Base-by-base conservation (phyloP, 2,329 filamentous ascomycete genomes). In the Phyllosticta capitalensis region DNA sequence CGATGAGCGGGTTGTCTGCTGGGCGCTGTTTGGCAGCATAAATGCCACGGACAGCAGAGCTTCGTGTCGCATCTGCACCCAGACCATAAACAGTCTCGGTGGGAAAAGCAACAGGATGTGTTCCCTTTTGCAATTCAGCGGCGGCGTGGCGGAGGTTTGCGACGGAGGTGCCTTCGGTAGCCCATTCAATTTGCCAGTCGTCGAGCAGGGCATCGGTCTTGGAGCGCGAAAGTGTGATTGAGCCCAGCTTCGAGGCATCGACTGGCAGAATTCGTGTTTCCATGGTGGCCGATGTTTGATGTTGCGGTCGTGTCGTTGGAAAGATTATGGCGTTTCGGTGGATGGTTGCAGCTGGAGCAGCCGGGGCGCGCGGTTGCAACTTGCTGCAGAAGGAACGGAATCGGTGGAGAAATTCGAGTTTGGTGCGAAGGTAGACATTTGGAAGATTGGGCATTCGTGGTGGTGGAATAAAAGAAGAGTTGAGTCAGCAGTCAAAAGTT, bases 41-140 rank as follows among this genome's bases (percentile, higher is more conserved):
- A 65, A 99, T 99, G n/a, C 91, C 92, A 68, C 82, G 85, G 6
- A 97, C 92, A 1, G 92, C 88, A 22, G 77, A 79, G 67, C 86
- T 90, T 66, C 90, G 83, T 24, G 92, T 97, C 10, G 94, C 94
- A 75, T 97, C 94, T 14, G 94, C 94, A n/a, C 91, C 94, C 7
- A 99, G 81, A 0, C 94, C 94, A 71, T 99, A 99, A 0, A 99
- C 94, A 0, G 94, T 99, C 75, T 99, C 94, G 0, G 94, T 99
- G 0, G 94, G 94, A 70, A 99, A 99, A 1, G 90, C 94, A 54
- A 99, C 90, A 4, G 94, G 94, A 3, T 81, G 81, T 69, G 89
- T 81, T 56, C 81, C 85, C 19, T 79, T 78, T 56, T 78, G 81
- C 38, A 96, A 77, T 64, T 85, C 80, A 12, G 79, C 70, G 2